Percentiles rank a stretch among this genome's conserved stretches.
Evolutionary conservation across 805 yeast genomes (phyloP).

Genomic region (Lachancea fermentati): DNA sequence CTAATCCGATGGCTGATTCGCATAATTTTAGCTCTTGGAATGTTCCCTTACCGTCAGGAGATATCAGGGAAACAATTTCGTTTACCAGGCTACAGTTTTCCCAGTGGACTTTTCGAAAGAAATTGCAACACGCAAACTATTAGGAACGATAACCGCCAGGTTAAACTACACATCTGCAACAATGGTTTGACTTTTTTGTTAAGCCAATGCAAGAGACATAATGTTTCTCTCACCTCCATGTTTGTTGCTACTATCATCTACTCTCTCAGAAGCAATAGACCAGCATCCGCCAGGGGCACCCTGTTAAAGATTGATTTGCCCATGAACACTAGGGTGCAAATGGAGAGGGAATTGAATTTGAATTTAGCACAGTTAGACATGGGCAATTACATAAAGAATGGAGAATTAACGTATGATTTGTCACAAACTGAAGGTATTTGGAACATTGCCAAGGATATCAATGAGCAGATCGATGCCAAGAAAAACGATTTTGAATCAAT

Average conservation of each 20-base stretch:
- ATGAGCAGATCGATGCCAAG: conserved; percentile 4
- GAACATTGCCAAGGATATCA: conserved; percentile 15
- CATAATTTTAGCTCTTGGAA: conserved; percentile 5
- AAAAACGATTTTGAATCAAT: conserved; percentile 13
- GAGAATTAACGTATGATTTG: conserved; percentile 10
- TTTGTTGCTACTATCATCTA: conserved; percentile 15
- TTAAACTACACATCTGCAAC: conserved; percentile 12
- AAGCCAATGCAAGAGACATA: conserved; percentile 16
- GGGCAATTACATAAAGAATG: conserved; percentile 24
- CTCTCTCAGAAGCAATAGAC: conserved; percentile 4
- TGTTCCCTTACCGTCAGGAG: conserved; percentile 7
- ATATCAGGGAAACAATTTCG: conserved; percentile 12
- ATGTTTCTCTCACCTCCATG: conserved; percentile 22
- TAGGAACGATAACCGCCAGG: conserved; percentile 20
- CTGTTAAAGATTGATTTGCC: conserved; percentile 17
- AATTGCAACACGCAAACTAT: conserved; percentile 8
- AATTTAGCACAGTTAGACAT: conserved; percentile 11
- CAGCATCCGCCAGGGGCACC: conserved; percentile 7
- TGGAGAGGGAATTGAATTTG: conserved; percentile 9
- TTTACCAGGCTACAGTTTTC: conserved; percentile 17
- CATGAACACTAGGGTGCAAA: conserved; percentile 21
- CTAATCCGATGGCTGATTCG: conserved; percentile 9
- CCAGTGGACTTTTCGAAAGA: conserved; percentile 11
- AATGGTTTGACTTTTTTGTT: conserved; percentile 12
- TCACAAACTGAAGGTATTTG: conserved; percentile 10